These are phyloP conservation scores for Neurospora cerealis DNA, from an alignment of 495 filamentous ascomycete genomes.

Conservation along the genomic window DNA sequence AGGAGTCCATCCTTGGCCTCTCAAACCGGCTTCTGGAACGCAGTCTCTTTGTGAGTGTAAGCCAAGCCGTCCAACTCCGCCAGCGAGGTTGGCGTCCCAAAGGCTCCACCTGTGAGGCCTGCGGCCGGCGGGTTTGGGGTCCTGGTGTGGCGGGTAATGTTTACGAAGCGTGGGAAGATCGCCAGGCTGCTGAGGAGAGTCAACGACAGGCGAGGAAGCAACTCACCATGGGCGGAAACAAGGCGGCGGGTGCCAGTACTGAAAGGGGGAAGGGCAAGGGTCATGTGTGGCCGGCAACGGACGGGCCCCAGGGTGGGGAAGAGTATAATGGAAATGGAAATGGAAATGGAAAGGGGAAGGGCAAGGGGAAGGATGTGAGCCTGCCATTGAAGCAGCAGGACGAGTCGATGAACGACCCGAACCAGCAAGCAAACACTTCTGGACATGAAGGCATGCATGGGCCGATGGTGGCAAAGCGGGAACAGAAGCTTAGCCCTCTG, in stretches of 20 bases:
- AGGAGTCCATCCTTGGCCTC: slow-evolving; percentile 74
- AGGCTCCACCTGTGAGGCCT: slow-evolving; percentile 79
- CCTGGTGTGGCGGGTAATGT: slow-evolving; percentile 69
- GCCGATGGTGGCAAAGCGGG: slow-evolving; percentile 6
- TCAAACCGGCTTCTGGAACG: slow-evolving; percentile 82
- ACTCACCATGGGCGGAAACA: slow-evolving; percentile 15
- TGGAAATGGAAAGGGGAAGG: slow-evolving; percentile 19
- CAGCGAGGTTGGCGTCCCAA: slow-evolving; percentile 82
- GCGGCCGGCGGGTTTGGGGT: slow-evolving; percentile 77
- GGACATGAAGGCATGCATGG: slow-evolving; percentile 5
- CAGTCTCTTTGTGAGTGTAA: slow-evolving; percentile 79
- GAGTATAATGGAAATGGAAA: slow-evolving; percentile 27
- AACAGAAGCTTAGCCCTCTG: slow-evolving; percentile 35
- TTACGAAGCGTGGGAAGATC: slow-evolving; percentile 72
- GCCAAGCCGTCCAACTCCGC: slow-evolving; percentile 61
- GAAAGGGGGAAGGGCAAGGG: neutral
- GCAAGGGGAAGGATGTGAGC: slow-evolving; percentile 19
- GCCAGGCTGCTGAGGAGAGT: slow-evolving; percentile 39
- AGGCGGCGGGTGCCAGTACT: slow-evolving; percentile 12
- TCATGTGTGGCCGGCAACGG: neutral
- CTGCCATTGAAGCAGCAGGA: slow-evolving; percentile 9
- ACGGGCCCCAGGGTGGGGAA: neutral
- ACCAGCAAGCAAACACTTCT: neutral
- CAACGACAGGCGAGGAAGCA: slow-evolving; percentile 23
- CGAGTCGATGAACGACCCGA: neutral